Percentiles rank a stretch among this genome's conserved stretches.
phyloP scores from a whole-genome alignment of 306 rosid genomes.

The Albizia julibrissin region DNA sequence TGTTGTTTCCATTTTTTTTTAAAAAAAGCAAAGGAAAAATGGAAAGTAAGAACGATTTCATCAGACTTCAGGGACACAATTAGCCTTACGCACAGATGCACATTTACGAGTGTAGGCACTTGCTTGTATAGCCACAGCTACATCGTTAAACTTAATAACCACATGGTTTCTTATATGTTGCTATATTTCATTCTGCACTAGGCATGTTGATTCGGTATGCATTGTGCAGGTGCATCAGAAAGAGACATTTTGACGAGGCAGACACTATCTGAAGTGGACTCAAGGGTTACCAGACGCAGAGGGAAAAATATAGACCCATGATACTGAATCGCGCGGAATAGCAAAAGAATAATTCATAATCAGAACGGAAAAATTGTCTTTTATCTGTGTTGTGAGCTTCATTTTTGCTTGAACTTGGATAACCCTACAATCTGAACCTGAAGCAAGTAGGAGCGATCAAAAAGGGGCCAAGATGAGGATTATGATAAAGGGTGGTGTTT shows the following conservation, averaged over 20 bases:
- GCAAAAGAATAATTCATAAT: neutral
- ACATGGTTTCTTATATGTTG: neutral
- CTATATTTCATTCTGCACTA: neutral
- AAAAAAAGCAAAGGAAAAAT: too few species aligned
- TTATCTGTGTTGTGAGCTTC: neutral
- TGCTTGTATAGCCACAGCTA: neutral
- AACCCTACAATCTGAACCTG: slow-evolving; percentile 17
- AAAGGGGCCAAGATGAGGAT: slow-evolving; percentile 79
- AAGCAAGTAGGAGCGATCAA: neutral
- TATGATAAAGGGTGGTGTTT: slow-evolving; percentile 95
- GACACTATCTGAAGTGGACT: slow-evolving; percentile 19
- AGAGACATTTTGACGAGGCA: slow-evolving; percentile 39
- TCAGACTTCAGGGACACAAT: too few species aligned
- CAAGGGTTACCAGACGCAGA: neutral
- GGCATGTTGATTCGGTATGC: slow-evolving; percentile 9
- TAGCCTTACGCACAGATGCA: too few species aligned
- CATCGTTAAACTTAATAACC: too few species aligned
- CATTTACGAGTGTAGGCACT: too few species aligned
- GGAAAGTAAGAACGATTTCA: too few species aligned
- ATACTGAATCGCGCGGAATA: neutral
- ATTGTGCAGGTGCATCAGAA: slow-evolving; percentile 40
- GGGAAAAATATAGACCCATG: neutral
- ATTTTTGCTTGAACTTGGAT: neutral
- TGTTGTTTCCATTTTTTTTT: too few species aligned
- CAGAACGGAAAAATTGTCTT: neutral